A percentile compares a stretch with the other conserved stretches of the same genome.
Conservation (phyloP, 306 rosid species). For the Ochetophila trinervis region DNA sequence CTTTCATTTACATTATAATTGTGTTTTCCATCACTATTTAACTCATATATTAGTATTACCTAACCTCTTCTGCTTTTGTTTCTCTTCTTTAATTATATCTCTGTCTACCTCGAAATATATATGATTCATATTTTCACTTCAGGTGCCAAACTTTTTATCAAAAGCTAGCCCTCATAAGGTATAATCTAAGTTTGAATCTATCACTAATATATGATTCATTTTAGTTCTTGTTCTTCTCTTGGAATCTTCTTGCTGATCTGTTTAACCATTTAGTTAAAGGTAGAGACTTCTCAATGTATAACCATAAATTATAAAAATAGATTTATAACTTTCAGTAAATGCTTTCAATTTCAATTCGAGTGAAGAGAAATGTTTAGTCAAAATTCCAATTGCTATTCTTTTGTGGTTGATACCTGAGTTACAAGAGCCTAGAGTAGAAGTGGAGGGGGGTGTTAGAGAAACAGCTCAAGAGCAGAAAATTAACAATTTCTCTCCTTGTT, state of each 20-base stretch:
- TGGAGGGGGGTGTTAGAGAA: too few relatives aligned
- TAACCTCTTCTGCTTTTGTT: background rate
- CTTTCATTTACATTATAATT: background rate
- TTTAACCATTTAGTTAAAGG: background rate
- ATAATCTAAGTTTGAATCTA: background rate
- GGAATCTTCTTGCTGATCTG: background rate
- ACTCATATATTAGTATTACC: background rate
- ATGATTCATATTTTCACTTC: slow-evolving; percentile 34
- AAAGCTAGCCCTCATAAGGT: slow-evolving; percentile 80
- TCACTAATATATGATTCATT: background rate
- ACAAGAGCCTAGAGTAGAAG: too few relatives aligned
- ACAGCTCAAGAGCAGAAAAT: too few relatives aligned
- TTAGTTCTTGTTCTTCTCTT: background rate
- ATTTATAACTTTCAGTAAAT: too few relatives aligned
- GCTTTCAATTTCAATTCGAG: too few relatives aligned
- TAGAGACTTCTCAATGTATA: background rate
- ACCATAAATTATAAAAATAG: too few relatives aligned
- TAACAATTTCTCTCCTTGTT: too few relatives aligned
- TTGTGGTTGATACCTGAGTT: too few relatives aligned
- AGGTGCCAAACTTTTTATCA: slow-evolving; percentile 70
- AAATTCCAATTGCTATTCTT: too few relatives aligned
- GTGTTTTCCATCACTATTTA: background rate
- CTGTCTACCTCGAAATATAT: slow-evolving; percentile 20
- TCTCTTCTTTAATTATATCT: background rate
- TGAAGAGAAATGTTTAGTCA: too few relatives aligned